Evolutionary conservation across 306 rosid genomes (phyloP), one percentile per base, ranked within the genome.

Genomic region (Amphicarpaea edgeworthii): DNA sequence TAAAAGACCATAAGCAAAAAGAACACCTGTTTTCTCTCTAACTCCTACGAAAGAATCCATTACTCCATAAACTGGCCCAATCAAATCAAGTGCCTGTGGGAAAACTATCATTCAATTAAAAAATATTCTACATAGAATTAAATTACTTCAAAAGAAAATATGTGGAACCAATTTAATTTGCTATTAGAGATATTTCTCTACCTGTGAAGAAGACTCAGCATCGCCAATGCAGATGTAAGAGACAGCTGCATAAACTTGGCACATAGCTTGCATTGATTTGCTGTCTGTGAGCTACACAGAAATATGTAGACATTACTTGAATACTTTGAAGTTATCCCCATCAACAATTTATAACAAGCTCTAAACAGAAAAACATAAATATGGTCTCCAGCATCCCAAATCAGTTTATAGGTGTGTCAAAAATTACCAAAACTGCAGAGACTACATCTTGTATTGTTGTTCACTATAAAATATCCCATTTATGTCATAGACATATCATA

Each of bases 11-110:
- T 92, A 95, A 28, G 96, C 98, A 76, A 90, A 95, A 81, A 92
- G 93, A 75, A 87, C 93, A 67, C 89, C 86, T 54, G 98, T 95
- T 89, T 95, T 92, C 90, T 95, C 98, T 80, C 97, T 86, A 83
- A 95, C 96, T 66, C 98, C 97, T n/a, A 90, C 98, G 78, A 95
- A 95, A 51, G 97, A 92, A 85, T 95, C 98, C 92, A 90, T 92
- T 81, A 88, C 88, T 53, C 91, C 86, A 84, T 92, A 86, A 79
- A 90, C 93, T 66, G 98, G 98, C 78, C 96, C 89, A 64, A 95
- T 83, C 88, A 90, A 87, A 86, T 92, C 98, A 68, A 89, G 97
- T 76, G 98, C 98, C 98, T 95, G 93, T 83, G 82, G 67, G 57
- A 5, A 86, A 85, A 80, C 37, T 17, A 67, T 40, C 47, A 68